A percentile compares a stretch with the other conserved stretches of the same genome.
phyloP scores from a whole-genome alignment of 1,139 yeast species.

The Scheffersomyces segobiensis region DNA sequence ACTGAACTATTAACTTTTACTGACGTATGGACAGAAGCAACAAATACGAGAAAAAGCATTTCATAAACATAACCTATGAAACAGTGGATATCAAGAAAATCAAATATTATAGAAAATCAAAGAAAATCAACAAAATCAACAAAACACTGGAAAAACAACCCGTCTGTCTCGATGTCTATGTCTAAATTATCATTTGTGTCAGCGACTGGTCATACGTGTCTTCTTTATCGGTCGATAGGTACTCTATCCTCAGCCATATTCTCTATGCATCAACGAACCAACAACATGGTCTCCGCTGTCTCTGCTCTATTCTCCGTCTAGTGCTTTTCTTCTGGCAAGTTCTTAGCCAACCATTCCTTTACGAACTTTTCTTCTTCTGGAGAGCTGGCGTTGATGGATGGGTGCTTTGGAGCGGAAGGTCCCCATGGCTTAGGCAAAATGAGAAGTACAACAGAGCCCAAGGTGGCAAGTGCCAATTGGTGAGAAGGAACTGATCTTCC shows the following conservation, averaged over 20 bases:
- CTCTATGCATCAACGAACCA: neutral
- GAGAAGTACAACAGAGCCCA: slow-evolving; percentile 58
- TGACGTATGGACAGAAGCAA: neutral
- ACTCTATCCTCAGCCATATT: neutral
- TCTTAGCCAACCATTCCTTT: slow-evolving; percentile 43
- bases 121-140: neutral
- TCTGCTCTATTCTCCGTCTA: slow-evolving; percentile 11
- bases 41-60: neutral
- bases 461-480: slow-evolving; percentile 67
- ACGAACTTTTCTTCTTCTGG: slow-evolving; percentile 86
- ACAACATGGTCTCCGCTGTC: neutral
- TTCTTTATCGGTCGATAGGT: neutral
- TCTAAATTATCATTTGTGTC: neutral
- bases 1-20: neutral
- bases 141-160: neutral
- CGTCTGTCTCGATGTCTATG: neutral
- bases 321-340: slow-evolving; percentile 34
- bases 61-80: neutral
- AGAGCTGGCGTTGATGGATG: slow-evolving; percentile 73
- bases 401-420: slow-evolving; percentile 53
- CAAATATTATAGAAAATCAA: neutral
- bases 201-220: neutral
- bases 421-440: slow-evolving; percentile 76
- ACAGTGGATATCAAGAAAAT: neutral
- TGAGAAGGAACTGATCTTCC: slow-evolving; percentile 79